Conservation (phyloP, 768 basidiomycete species). For the Kwoniella sp. region DNA sequence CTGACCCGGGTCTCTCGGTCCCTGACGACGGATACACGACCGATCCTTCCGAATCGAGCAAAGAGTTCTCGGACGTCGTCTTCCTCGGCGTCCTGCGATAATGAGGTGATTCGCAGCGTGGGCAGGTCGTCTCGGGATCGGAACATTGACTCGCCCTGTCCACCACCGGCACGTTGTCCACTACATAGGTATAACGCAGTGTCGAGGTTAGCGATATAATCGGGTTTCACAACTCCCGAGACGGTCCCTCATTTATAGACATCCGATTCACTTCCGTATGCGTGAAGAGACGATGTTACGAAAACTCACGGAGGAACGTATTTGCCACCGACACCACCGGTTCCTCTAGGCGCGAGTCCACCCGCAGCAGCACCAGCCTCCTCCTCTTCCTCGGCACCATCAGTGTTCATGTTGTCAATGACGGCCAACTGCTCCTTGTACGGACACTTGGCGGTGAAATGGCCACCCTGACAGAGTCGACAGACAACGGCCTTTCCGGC, state of each 20-base stretch:
- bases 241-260: too few relatives aligned
- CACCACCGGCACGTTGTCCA: constrained; percentile 71
- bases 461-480: constrained; percentile 92
- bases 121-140: constrained; percentile 84
- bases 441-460: constrained; percentile 98
- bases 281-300: not conserved
- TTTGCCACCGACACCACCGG: constrained; percentile 66
- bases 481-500: constrained; percentile 82
- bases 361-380: constrained; percentile 57
- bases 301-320: constrained; percentile 65
- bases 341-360: constrained; percentile 42
- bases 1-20: constrained; percentile 93
- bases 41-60: constrained; percentile 76
- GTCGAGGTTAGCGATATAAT: not conserved
- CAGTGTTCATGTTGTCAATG: constrained; percentile 52
- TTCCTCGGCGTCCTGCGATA: constrained; percentile 93
- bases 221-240: too few relatives aligned
- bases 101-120: constrained; percentile 94
- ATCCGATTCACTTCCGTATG: too few relatives aligned
- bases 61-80: constrained; percentile 92
- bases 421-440: constrained; percentile 82
- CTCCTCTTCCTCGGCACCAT: constrained; percentile 63
- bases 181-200: constrained; percentile 27
- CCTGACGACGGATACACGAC: constrained; percentile 87
- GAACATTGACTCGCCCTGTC: constrained; percentile 77